Base-by-base conservation (phyloP, 106 monocot genomes). In the Dactylorhiza incarnata region DNA sequence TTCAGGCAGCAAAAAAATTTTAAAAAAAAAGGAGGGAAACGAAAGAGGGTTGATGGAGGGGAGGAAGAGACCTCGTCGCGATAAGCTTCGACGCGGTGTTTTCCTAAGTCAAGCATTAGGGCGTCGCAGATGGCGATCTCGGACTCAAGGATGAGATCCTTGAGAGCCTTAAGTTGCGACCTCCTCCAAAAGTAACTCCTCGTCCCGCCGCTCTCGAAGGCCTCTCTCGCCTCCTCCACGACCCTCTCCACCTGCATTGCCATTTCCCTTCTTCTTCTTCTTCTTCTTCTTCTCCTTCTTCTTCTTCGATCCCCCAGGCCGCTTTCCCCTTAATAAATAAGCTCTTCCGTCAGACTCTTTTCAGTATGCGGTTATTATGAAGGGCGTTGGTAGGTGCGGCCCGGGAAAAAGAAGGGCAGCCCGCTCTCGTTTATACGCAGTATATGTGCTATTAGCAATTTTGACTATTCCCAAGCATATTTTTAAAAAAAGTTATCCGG, bases 21-120 rank as follows among this genome's bases (percentile, higher is more conserved):
- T 7, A 20, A 58, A 58, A 53, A 22, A 7, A 59, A 3, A 59
- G 22, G 20, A 1, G 22, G 58, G 20, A 59, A 20, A 7, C 3
- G 58, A 59, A 22, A 59, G 1, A 20, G 58, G 19, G 12, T 20
- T 7, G 22, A 59, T 22, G 58, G 22, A 59, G 22, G n/a, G 7
- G 25, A 53, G 49, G 23, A 45, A 4, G 26, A 73, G 0, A 74
- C 95, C 89, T 95, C 95, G 78, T 95, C 95, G 61, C 89, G 87
- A 79, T 63, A 95, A 12, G 86, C 85, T 69, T 95, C 95, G 16
- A 71, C 80, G 11, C 49, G 73, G 81, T 86, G 91, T 66, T 95
- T 95, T 49, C 95, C 89, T 13, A 95, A 74, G 71, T 95, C 95
- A 5, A 76, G 25, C 0, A 81, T 70, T 16, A 95, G 84, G 26